Conservation (phyloP, 352 stramenopile genomes). For the Phytopythium ostracodes region DNA sequence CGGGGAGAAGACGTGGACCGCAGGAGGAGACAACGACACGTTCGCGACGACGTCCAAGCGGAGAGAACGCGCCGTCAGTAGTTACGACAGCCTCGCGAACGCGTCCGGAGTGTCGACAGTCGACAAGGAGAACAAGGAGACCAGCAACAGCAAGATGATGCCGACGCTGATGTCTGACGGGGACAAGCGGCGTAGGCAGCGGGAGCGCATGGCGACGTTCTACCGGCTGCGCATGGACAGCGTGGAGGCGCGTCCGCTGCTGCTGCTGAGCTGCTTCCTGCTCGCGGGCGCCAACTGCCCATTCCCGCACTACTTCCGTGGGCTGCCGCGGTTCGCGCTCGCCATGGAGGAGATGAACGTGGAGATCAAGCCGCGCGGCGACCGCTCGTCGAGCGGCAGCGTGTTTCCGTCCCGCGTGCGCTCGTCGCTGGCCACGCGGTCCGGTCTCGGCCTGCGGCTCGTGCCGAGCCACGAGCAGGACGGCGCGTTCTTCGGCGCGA, state of each 20-base stretch:
- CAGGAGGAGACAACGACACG: conserved; percentile 1
- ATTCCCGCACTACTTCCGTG: conserved; percentile 63
- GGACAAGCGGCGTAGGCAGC: neutral
- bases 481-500: conserved; percentile 57
- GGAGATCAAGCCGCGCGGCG: conserved; percentile 29
- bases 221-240: conserved; percentile 23
- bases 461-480: conserved; percentile 59
- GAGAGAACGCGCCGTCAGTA: neutral
- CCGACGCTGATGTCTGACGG: conserved; percentile 8
- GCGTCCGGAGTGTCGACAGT: neutral
- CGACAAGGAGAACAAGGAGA: neutral
- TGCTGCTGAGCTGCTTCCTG: conserved; percentile 66
- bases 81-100: neutral
- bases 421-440: conserved; percentile 47
- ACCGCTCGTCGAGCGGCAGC: neutral
- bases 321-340: conserved; percentile 69
- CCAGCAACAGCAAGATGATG: conserved; percentile 11
- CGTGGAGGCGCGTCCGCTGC: conserved; percentile 35
- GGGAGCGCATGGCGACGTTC: conserved; percentile 2
- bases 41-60: conserved; percentile 1
- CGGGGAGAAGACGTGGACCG: neutral
- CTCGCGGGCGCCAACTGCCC: conserved; percentile 69
- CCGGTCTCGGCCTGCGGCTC: conserved; percentile 55
- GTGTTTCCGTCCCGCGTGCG: conserved; percentile 67
- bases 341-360: conserved; percentile 72